Evolutionary conservation across 148 eudicot genomes (phyloP).

Genomic region (Selenicereus undatus): DNA sequence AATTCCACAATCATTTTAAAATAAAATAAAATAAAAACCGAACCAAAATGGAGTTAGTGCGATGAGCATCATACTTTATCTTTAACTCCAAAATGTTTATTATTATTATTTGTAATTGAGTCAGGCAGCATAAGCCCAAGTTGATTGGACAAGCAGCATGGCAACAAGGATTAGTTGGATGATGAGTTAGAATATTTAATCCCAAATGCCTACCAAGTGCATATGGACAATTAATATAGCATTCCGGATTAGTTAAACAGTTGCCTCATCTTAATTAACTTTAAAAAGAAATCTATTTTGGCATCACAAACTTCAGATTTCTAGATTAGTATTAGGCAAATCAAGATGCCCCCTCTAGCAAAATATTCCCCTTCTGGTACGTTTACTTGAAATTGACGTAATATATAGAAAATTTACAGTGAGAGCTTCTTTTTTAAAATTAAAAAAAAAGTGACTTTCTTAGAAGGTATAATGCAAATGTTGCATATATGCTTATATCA

Average conservation of each 20-base stretch:
- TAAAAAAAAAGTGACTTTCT: no score
- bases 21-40: no score
- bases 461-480: no score
- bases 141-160: constrained; percentile 24
- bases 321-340: neutral
- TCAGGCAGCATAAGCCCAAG: neutral
- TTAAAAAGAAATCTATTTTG: constrained; percentile 7
- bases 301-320: constrained; percentile 1
- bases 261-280: neutral
- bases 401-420: constrained; percentile 6
- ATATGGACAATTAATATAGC: constrained; percentile 21
- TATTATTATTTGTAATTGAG: neutral
- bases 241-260: neutral
- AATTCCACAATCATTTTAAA: no score
- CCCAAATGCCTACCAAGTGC: constrained; percentile 11
- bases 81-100: no score
- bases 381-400: constrained; percentile 12
- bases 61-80: constrained; percentile 3
- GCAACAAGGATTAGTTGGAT: constrained; percentile 28
- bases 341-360: constrained; percentile 19
- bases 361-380: constrained; percentile 17
- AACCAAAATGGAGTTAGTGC: neutral
- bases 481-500: no score
- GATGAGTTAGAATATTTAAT: constrained; percentile 4
- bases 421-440: neutral